Conservation (phyloP, 352 stramenopile genomes). For the Phytophthora nicotianae region DNA sequence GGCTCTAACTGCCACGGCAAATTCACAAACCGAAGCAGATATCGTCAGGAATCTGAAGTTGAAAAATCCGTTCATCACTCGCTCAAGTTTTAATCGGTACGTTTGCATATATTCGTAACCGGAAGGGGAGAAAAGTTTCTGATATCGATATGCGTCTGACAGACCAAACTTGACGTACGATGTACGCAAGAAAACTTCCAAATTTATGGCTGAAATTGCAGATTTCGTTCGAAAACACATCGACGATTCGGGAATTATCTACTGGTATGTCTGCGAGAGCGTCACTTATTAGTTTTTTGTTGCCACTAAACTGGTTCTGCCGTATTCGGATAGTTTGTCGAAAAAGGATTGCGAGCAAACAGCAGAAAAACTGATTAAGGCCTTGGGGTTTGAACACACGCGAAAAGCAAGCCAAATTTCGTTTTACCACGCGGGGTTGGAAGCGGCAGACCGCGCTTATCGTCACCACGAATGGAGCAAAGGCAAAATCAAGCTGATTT, state of each 20-base stretch:
- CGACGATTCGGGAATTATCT: conserved; percentile 91
- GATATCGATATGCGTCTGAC: conserved; percentile 9
- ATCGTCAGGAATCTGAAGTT: conserved; percentile 84
- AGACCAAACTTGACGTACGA: conserved; percentile 88
- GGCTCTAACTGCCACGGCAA: conserved; percentile 88
- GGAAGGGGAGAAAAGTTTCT: conserved; percentile 4
- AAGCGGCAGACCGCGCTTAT: conserved; percentile 75
- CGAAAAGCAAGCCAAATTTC: conserved; percentile 73
- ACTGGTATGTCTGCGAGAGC: conserved; percentile 56
- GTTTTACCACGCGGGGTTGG: conserved; percentile 84
- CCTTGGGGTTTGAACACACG: conserved; percentile 75
- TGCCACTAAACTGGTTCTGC: neutral
- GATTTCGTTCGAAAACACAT: conserved; percentile 80
- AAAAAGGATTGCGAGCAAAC: conserved; percentile 90
- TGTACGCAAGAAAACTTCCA: conserved; percentile 77
- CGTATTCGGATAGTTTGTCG: conserved; percentile 58
- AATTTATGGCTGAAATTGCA: conserved; percentile 83
- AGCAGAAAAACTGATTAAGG: conserved; percentile 79
- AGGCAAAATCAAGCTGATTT: conserved; percentile 89
- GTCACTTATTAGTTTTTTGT: neutral
- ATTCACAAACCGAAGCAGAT: conserved; percentile 81
- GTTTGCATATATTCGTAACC: neutral
- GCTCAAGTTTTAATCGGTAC: conserved; percentile 89
- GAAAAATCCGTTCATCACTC: conserved; percentile 75
- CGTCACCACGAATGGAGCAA: conserved; percentile 90